These are phyloP conservation scores for Ophiostoma quercus DNA, from an alignment of 2,329 filamentous ascomycete species.

Conservation along the genomic window DNA sequence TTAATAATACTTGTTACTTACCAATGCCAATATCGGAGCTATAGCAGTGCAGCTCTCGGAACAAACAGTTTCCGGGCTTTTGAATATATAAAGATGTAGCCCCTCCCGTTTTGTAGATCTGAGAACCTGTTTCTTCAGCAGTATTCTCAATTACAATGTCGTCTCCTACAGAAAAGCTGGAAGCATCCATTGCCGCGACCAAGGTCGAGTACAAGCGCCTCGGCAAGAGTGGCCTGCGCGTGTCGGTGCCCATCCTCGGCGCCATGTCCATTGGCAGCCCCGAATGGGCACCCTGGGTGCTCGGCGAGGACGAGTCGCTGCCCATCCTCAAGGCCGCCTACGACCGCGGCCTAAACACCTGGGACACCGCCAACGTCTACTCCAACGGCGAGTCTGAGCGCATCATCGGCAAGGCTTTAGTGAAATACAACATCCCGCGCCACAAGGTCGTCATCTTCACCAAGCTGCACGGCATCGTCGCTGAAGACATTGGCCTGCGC, in stretches of 20 bases:
- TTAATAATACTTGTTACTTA: not conserved
- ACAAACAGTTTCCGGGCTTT: not conserved
- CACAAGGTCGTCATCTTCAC: constrained; percentile 53
- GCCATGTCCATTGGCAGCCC: constrained; percentile 47
- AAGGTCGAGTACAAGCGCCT: constrained; percentile 31
- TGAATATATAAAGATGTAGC: not conserved
- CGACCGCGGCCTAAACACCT: constrained; percentile 55
- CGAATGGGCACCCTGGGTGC: constrained; percentile 46
- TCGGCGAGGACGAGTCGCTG: constrained; percentile 41
- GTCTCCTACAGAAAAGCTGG: constrained; percentile 4
- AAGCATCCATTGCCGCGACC: constrained; percentile 17
- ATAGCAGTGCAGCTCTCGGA: not conserved
- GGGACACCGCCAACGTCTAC: constrained; percentile 51
- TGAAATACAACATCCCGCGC: constrained; percentile 51
- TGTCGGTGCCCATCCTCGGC: constrained; percentile 51
- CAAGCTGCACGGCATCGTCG: constrained; percentile 51
- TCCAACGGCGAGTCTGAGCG: constrained; percentile 51
- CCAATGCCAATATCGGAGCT: not conserved
- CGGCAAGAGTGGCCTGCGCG: constrained; percentile 50
- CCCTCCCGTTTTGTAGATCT: not conserved
- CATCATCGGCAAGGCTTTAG: constrained; percentile 54
- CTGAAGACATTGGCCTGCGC: constrained; percentile 38
- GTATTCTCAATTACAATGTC: constrained; percentile 11
- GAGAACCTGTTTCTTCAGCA: not conserved
- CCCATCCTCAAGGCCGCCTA: constrained; percentile 58